Percentiles rank a stretch among this genome's conserved stretches.
Evolutionary conservation across 2,329 filamentous ascomycete genomes (phyloP).

Genomic region (Lachnellula hyalina): DNA sequence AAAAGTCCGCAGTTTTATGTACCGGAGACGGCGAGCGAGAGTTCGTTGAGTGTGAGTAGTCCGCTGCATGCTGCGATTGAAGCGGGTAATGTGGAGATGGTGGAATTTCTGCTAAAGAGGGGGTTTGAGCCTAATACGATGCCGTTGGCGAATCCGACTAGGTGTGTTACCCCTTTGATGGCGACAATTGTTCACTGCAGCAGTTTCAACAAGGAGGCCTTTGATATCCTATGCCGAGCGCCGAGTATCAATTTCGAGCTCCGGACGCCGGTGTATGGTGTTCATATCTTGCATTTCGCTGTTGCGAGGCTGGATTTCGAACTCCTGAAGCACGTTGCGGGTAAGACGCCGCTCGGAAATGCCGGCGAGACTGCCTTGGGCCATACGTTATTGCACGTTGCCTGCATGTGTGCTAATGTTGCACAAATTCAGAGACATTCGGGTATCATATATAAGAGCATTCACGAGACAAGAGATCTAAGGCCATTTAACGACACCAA

Average conservation of each 20-base stretch:
- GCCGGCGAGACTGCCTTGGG: conserved; percentile 15
- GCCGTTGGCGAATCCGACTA: conserved; percentile 16
- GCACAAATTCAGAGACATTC: conserved; percentile 12
- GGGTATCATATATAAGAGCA: conserved; percentile 8
- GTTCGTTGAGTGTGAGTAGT: conserved; percentile 15
- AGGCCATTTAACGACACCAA: conserved; percentile 10
- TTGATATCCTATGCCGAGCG: conserved; percentile 7
- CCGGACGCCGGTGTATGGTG: conserved; percentile 15
- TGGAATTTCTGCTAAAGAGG: conserved; percentile 10
- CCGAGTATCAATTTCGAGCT: conserved; percentile 15
- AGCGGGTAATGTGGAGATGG: conserved; percentile 7
- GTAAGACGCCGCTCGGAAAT: conserved; percentile 5
- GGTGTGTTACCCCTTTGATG: conserved; percentile 19
- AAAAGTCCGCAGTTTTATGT: conserved; percentile 4
- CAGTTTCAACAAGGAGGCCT: conserved; percentile 10
- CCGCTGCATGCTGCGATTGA: conserved; percentile 16
- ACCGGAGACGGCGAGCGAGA: conserved; percentile 8
- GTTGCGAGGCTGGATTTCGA: conserved; percentile 16
- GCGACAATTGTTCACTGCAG: conserved; percentile 11
- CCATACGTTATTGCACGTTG: conserved; percentile 21
- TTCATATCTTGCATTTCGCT: conserved; percentile 20
- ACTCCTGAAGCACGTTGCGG: conserved; percentile 11
- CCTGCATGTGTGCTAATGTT: conserved; percentile 14
- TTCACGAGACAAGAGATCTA: conserved; percentile 19
- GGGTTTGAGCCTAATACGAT: conserved; percentile 20